phyloP scores from a whole-genome alignment of 148 eudicot genomes.

The Silene latifolia region DNA sequence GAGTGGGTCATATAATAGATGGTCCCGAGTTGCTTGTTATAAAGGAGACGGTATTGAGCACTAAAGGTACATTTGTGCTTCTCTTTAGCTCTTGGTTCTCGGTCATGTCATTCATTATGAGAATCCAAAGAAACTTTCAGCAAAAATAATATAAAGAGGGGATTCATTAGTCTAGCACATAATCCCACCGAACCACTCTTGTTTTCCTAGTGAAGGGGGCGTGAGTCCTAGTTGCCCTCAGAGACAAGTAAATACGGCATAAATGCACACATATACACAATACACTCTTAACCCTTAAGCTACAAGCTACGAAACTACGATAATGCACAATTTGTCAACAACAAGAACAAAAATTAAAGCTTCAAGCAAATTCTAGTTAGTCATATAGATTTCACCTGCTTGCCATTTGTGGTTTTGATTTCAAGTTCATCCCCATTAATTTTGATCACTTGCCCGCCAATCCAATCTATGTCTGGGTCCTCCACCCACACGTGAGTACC shows the following conservation, averaged over 20 bases:
- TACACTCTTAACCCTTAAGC: background rate
- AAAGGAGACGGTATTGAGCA: background rate
- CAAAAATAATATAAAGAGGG: background rate
- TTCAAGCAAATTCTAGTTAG: background rate
- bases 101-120: background rate
- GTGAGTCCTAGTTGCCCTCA: background rate
- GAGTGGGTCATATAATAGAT: too few species aligned
- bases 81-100: background rate
- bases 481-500: constrained; percentile 48
- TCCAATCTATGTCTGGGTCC: constrained; percentile 38
- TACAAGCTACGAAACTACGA: constrained; percentile 8
- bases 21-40: too few species aligned
- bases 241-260: background rate
- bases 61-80: background rate
- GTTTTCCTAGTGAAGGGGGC: background rate
- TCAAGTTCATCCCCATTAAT: constrained; percentile 37
- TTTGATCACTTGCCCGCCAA: constrained; percentile 40
- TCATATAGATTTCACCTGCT: constrained; percentile 26
- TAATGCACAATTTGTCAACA: background rate
- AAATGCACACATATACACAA: background rate
- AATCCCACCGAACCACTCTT: background rate
- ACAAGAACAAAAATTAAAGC: background rate
- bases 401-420: constrained; percentile 39
- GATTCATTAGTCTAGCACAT: background rate
- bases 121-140: background rate